phyloP scores from a whole-genome alignment of 1,139 yeast species.

The Kurtzmaniella quercitrusa region DNA sequence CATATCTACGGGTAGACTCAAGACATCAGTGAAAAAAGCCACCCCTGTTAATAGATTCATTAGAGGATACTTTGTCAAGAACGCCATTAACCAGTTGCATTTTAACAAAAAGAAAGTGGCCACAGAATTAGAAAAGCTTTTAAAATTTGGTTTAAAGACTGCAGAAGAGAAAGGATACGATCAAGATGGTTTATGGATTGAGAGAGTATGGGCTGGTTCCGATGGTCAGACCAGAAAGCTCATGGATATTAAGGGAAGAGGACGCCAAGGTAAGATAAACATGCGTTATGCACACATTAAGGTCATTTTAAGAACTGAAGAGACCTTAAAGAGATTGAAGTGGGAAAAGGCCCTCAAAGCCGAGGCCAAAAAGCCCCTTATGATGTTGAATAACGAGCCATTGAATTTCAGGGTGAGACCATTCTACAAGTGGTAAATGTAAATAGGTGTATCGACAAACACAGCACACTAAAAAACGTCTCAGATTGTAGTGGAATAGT shows the following conservation, averaged over 20 bases:
- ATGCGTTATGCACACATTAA: constrained; percentile 80
- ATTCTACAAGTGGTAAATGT: constrained; percentile 38
- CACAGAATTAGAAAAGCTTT: constrained; percentile 71
- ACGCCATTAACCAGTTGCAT: constrained; percentile 90
- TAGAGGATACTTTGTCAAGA: constrained; percentile 62
- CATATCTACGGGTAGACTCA: constrained; percentile 72
- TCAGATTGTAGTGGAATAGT: neutral
- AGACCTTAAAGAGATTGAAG: constrained; percentile 56
- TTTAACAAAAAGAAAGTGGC: constrained; percentile 80
- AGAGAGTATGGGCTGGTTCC: constrained; percentile 88
- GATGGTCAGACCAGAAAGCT: constrained; percentile 75
- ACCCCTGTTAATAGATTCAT: constrained; percentile 76
- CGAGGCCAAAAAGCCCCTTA: constrained; percentile 43
- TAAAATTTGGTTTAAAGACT: constrained; percentile 69
- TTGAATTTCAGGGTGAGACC: constrained; percentile 43
- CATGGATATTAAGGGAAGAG: constrained; percentile 87
- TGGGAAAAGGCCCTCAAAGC: constrained; percentile 53
- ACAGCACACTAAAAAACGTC: neutral
- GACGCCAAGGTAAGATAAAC: constrained; percentile 74
- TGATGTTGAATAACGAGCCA: constrained; percentile 42
- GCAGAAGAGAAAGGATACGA: constrained; percentile 59
- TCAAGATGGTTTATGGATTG: constrained; percentile 62
- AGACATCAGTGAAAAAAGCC: constrained; percentile 85
- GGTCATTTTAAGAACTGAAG: constrained; percentile 65
- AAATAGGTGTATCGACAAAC: neutral